Conservation (phyloP, 2,329 filamentous ascomycete genomes). For the Basipetospora chlamydospora region DNA sequence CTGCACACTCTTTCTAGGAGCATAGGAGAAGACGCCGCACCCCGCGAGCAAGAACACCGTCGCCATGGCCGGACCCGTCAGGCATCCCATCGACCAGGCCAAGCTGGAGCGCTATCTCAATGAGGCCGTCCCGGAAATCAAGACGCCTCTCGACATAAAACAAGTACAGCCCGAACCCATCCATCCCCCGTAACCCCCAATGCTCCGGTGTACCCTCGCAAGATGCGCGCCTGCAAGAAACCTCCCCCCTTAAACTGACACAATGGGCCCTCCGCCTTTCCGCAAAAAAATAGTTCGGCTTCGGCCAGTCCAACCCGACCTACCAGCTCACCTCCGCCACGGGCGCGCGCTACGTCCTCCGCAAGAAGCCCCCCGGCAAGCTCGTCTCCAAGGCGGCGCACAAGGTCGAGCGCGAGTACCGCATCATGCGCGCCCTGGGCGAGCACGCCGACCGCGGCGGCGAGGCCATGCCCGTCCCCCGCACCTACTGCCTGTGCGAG, state of each 20-base stretch:
- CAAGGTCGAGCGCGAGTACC: slow-evolving; percentile 90
- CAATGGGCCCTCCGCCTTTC: too few species aligned
- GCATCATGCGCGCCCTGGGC: slow-evolving; percentile 71
- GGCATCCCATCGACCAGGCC: slow-evolving; percentile 77
- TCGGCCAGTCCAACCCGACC: slow-evolving; percentile 93
- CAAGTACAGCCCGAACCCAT: slow-evolving; percentile 40
- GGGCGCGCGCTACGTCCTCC: slow-evolving; percentile 66
- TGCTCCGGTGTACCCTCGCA: too few species aligned
- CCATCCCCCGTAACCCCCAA: slow-evolving; percentile 2
- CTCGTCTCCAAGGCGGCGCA: slow-evolving; percentile 89
- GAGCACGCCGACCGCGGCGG: slow-evolving; percentile 36
- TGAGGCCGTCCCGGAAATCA: slow-evolving; percentile 67
- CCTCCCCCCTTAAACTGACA: too few species aligned
- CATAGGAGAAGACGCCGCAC: too few species aligned
- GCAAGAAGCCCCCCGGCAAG: slow-evolving; percentile 94
- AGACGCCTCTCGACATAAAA: slow-evolving; percentile 72
- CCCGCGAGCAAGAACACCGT: background rate
- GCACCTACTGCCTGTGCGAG: slow-evolving; percentile 72
- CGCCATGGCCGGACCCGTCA: slow-evolving; percentile 68
- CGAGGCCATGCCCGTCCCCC: slow-evolving; percentile 51
- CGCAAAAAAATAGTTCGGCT: slow-evolving; percentile 59
- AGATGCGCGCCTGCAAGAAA: too few species aligned
- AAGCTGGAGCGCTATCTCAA: slow-evolving; percentile 68
- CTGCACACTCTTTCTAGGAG: too few species aligned
- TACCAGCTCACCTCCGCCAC: slow-evolving; percentile 71